phyloP scores from a whole-genome alignment of 148 eudicot genomes.

The Rhododendron simsii region DNA sequence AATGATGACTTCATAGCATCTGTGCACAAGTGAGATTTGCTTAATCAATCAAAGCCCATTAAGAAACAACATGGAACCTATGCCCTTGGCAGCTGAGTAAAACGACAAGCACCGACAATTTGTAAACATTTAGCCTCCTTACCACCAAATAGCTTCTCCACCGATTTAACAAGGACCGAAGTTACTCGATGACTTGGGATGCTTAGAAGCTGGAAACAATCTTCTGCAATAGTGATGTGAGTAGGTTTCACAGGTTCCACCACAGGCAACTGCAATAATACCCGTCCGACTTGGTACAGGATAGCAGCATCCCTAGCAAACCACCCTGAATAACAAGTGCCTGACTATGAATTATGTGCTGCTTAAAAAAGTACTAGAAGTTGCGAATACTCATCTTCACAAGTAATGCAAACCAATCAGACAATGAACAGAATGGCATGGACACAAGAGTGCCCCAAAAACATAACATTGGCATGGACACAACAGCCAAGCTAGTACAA shows the following conservation, averaged over 20 bases:
- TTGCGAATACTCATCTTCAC: neutral
- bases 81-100: neutral
- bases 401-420: neutral
- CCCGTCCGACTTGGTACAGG: slow-evolving; percentile 57
- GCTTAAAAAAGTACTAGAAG: neutral
- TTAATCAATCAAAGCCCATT: neutral
- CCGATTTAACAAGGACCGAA: slow-evolving; percentile 41
- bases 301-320: slow-evolving; percentile 75
- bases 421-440: neutral
- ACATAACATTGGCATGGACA: neutral
- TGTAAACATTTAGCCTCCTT: neutral
- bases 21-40: neutral
- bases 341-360: slow-evolving; percentile 1
- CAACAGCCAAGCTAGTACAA: neutral
- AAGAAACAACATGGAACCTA: neutral
- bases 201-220: slow-evolving; percentile 74
- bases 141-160: slow-evolving; percentile 74
- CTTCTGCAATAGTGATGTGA: slow-evolving; percentile 58
- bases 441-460: neutral
- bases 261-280: slow-evolving; percentile 43
- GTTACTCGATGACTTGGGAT: slow-evolving; percentile 51
- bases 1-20: neutral
- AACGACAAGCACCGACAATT: neutral
- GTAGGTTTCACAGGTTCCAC: slow-evolving; percentile 30
- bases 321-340: slow-evolving; percentile 60